Evolutionary conservation across 345 rosid species (phyloP).

Genomic region (Citrus cavaleriei): DNA sequence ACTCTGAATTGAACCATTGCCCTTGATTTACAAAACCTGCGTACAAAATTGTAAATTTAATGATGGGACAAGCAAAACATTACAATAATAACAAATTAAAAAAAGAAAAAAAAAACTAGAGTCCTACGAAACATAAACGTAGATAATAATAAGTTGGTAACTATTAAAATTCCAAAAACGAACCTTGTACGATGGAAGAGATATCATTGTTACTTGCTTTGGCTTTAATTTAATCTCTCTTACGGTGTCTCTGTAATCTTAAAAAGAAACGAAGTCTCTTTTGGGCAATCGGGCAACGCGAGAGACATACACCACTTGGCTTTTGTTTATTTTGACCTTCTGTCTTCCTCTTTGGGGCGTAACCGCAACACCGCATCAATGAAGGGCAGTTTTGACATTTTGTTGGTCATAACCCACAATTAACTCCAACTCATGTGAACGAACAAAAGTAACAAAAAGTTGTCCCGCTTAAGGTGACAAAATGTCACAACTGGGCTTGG

Average conservation of each 20-base stretch:
- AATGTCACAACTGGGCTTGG: not conserved
- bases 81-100: not conserved
- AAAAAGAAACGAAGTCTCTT: not conserved
- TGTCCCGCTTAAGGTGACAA: not conserved
- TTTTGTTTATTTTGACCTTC: not conserved
- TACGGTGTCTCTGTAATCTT: not conserved
- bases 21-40: not conserved
- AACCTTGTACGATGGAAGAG: constrained; percentile 2
- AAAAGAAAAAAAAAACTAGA: not conserved
- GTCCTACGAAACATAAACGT: not conserved
- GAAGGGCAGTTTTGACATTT: not conserved
- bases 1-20: not conserved
- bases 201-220: not conserved
- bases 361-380: not conserved
- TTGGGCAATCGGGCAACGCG: not conserved
- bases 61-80: not conserved
- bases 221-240: not conserved
- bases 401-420: not conserved
- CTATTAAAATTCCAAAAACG: not conserved
- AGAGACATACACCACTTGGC: not conserved
- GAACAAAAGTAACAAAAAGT: not conserved
- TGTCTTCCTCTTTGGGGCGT: not conserved
- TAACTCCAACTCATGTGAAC: not conserved
- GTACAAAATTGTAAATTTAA: not conserved
- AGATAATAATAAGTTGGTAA: not conserved